Base-by-base conservation (phyloP, 768 basidiomycete genomes). In the Boletus bicolor region DNA sequence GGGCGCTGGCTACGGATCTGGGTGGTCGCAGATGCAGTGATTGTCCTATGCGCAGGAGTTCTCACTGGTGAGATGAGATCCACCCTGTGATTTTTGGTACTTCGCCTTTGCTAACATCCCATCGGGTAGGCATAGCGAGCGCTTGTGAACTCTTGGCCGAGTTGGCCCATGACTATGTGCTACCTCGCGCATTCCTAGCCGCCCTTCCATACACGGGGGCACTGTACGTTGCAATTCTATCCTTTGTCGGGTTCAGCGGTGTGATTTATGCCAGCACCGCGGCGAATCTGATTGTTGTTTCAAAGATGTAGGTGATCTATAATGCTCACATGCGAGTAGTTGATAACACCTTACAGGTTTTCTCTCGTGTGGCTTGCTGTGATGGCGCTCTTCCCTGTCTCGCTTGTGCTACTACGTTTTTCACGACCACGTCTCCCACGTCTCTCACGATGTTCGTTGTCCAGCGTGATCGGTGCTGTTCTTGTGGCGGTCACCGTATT, bases 21-120 rank as follows among this genome's bases (percentile, higher is more conserved):
- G 76, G 73, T 88, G 11, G 85, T 83, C 1, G 76, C 82, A 0
- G 88, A 91, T 60, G 85, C 87, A 4, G 76, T 85, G 44, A 66
- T 86, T n/a, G 88, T 89, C 14, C 76, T 91, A 3, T 86, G 83
- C 53, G 87, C 85, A 2, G 87, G 86, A 1, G 82, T 89, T 28
- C 74, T 90, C 8, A 84, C 86, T 39, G 87, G 88, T 77, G 61
- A 57, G 67, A 56, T 15, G 26, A 48, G 28, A 24, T 50, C 17
- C 7, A 37, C 5, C 26, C n/a, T 30, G 14, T 47, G 32, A 38
- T 54, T 30, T 54, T 9, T 24, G 24, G 24, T 30, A 4, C 36
- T 53, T 17, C 17, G n/a, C 24, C 51, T 57, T 44, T 44, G n/a
- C 15, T 53, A 42, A 58, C 14, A 24, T 51, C 38, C 26, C 32